Evolutionary conservation across 1,139 yeast species (phyloP).

Genomic region (Kodamaea sp.): DNA sequence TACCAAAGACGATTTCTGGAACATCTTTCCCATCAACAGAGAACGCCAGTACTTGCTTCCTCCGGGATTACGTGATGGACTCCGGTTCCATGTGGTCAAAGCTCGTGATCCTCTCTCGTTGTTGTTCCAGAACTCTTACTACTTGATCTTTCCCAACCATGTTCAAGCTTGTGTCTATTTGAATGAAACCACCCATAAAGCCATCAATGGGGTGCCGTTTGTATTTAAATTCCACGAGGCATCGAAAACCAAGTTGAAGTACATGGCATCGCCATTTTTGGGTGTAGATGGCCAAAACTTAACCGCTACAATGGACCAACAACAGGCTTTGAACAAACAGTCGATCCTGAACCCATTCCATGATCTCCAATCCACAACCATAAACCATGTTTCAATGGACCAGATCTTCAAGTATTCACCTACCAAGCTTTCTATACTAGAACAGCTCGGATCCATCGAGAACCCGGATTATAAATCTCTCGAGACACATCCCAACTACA

Average conservation of each 20-base stretch:
- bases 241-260: constrained; percentile 20
- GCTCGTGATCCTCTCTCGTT: constrained; percentile 50
- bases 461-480: constrained; percentile 1
- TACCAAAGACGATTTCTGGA: constrained; percentile 37
- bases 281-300: constrained; percentile 12
- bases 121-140: constrained; percentile 49
- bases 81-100: constrained; percentile 41
- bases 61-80: constrained; percentile 20
- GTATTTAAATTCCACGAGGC: constrained; percentile 43
- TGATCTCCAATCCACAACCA: constrained; percentile 4
- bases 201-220: constrained; percentile 52
- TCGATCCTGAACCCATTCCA: constrained; percentile 11
- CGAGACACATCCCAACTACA: constrained; percentile 14
- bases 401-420: constrained; percentile 18
- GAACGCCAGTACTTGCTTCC: constrained; percentile 32
- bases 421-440: constrained; percentile 7
- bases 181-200: constrained; percentile 48
- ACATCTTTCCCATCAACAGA: constrained; percentile 34
- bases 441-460: constrained; percentile 8
- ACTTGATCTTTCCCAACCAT: constrained; percentile 47
- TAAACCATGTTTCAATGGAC: constrained; percentile 10
- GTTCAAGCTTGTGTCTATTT: constrained; percentile 53
- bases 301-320: constrained; percentile 2
- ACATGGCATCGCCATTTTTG: constrained; percentile 30
- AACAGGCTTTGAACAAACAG: constrained; percentile 1